Evolutionary conservation across 371 early-diverging fungal species (phyloP).

Genomic region (Apophysomyces variabilis): DNA sequence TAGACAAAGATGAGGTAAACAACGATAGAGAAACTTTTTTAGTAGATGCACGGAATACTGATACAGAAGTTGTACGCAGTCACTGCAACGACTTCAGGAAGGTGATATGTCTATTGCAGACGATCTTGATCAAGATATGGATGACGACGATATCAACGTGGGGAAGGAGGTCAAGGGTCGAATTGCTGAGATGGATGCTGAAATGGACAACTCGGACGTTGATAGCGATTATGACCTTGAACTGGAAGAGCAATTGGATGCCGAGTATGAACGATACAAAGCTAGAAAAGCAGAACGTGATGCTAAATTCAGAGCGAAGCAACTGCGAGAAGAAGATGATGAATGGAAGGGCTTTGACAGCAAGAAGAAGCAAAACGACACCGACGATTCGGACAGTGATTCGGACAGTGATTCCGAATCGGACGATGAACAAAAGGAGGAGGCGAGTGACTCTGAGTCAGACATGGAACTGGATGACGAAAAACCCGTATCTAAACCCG

Average conservation of each 20-base stretch:
- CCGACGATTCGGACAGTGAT: slow-evolving; percentile 39
- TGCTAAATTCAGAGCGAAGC: slow-evolving; percentile 76
- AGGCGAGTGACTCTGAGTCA: slow-evolving; percentile 17
- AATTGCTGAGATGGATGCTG: slow-evolving; percentile 41
- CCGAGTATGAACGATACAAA: slow-evolving; percentile 71
- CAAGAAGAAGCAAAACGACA: slow-evolving; percentile 50
- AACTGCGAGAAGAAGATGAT: slow-evolving; percentile 64
- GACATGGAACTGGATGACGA: slow-evolving; percentile 28
- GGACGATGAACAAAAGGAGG: slow-evolving; percentile 49
- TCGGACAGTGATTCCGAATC: slow-evolving; percentile 25
- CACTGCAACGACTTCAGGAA: slow-evolving; percentile 50
- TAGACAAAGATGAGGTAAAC: slow-evolving; percentile 53
- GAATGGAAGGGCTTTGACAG: slow-evolving; percentile 75
- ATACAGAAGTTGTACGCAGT: slow-evolving; percentile 14
- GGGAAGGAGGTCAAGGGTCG: slow-evolving; percentile 35
- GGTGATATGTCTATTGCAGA: slow-evolving; percentile 66
- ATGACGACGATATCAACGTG: slow-evolving; percentile 44
- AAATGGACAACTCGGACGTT: slow-evolving; percentile 47
- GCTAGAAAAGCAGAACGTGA: slow-evolving; percentile 76
- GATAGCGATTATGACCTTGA: slow-evolving; percentile 51
- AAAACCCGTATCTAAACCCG: slow-evolving; percentile 12
- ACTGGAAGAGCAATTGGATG: slow-evolving; percentile 79
- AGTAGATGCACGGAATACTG: background rate
- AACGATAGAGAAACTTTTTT: background rate
- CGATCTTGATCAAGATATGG: slow-evolving; percentile 42